These are phyloP conservation scores for Sporobolus alterniflorus DNA, from an alignment of 202 grass and related monocot species.

Conservation along the genomic window DNA sequence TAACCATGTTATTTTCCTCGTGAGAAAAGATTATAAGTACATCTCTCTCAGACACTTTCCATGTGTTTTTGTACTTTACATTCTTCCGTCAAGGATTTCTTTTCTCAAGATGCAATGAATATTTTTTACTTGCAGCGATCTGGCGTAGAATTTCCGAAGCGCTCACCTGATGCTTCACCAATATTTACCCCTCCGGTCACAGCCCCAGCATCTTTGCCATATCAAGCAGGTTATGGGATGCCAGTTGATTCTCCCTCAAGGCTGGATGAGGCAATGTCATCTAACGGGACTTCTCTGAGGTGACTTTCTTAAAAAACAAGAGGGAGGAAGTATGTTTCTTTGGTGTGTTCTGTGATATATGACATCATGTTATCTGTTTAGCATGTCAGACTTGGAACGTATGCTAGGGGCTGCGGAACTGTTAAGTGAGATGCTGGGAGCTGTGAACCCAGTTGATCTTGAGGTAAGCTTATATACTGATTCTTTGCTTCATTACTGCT, in stretches of 20 bases:
- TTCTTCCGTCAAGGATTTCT: background rate
- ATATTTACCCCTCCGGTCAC: slow-evolving; percentile 63
- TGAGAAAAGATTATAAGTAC: background rate
- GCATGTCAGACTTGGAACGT: slow-evolving; percentile 63
- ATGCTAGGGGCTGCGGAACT: slow-evolving; percentile 64
- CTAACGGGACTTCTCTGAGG: slow-evolving; percentile 59
- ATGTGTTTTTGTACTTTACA: background rate
- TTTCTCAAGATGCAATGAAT: background rate
- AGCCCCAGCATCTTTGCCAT: slow-evolving; percentile 34
- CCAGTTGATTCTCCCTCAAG: slow-evolving; percentile 56
- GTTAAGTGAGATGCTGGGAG: slow-evolving; percentile 84
- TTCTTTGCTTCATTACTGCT: background rate
- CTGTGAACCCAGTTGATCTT: slow-evolving; percentile 66
- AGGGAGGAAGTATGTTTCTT: slow-evolving; percentile 14
- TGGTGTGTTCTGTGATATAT: slow-evolving; percentile 14
- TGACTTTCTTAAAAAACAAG: slow-evolving; percentile 28
- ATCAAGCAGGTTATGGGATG: slow-evolving; percentile 58
- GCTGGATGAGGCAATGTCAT: slow-evolving; percentile 83
- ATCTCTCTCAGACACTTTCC: background rate
- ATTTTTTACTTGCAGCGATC: slow-evolving; percentile 53
- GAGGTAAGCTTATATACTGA: slow-evolving; percentile 49
- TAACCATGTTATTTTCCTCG: background rate
- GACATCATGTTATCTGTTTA: slow-evolving; percentile 43
- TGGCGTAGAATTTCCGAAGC: slow-evolving; percentile 74
- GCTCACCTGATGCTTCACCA: slow-evolving; percentile 60